Evolutionary conservation across 257 asterid species (phyloP), one percentile per base, ranked within the genome.

Genomic region (Nyctanthes arbortristis): DNA sequence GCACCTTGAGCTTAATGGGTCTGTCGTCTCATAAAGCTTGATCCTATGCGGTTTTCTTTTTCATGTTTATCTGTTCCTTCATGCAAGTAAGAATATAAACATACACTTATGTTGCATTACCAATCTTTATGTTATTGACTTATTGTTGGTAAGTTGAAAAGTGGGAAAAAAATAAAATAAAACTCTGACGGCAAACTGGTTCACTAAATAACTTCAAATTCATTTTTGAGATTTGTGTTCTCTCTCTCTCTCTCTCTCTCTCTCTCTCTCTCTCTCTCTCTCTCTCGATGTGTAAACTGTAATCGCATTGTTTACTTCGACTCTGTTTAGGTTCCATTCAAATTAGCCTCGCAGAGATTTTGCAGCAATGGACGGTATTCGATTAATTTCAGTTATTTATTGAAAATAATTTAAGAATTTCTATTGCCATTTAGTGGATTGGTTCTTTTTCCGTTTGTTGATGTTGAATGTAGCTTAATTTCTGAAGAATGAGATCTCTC

Each of bases 311-410:
- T 47, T 69, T 35, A 4, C 58, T 56, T 58, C 68, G 65, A 58
- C 61, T 68, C 24, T 45, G 28, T 25, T 63, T 37, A 80, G 81
- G 75, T 66, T 69, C 36, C 49, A 58, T 71, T 73, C 69, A 61
- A 70, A 49, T 76, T 76, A 61, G 58, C 69, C 5, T 60, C 30
- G 18, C 70, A 10, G 61, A 63, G 68, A 68, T 65, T 64, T 58
- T 40, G 72, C 73, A 65, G 36, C 61, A 43, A 80, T 80, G 84
- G 84, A 80, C 76, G 84, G 84, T 80, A 80, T 32, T 58, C 30
- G 47, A n/a, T n/a, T n/a, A n/a, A 32, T 63, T 47, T 58, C 45
- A 61, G 43, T 7, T 6, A 24, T 20, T 52, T 52, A 45, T 45
- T 45, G 55, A 45, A 24, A 45, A 45, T 14, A 45, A n/a, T 40